Evolutionary conservation across 768 basidiomycete species (phyloP).

Genomic region (Tylopilus sp.): DNA sequence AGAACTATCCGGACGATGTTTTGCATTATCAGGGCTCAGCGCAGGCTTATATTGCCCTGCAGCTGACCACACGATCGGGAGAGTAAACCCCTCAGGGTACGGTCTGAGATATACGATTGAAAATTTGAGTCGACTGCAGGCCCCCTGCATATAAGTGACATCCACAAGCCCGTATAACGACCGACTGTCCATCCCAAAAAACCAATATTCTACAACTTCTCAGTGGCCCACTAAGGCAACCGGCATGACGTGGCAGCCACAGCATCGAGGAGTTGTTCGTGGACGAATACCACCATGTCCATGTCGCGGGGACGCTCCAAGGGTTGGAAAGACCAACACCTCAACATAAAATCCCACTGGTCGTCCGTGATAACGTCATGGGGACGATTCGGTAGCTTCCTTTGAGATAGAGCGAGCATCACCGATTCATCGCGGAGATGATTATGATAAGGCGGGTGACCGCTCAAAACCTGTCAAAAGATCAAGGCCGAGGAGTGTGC

Average conservation of each 20-base stretch:
- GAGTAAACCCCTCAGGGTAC: too few relatives aligned
- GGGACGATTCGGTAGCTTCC: conserved; percentile 14
- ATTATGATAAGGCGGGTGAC: conserved; percentile 23
- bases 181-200: neutral
- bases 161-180: neutral
- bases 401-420: conserved; percentile 15
- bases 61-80: too few relatives aligned
- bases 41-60: too few relatives aligned
- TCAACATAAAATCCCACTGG: conserved; percentile 23
- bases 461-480: conserved; percentile 19
- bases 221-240: neutral
- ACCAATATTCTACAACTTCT: neutral
- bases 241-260: neutral
- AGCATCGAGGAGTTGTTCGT: conserved; percentile 10
- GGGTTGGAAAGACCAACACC: conserved; percentile 28
- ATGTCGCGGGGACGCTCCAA: conserved; percentile 29
- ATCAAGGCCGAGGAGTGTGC: neutral
- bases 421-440: conserved; percentile 17
- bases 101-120: too few relatives aligned
- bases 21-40: too few relatives aligned
- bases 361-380: conserved; percentile 9
- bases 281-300: conserved; percentile 26
- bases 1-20: too few relatives aligned
- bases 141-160: too few relatives aligned
- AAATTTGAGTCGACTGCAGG: too few relatives aligned